Percentiles rank a stretch among this genome's conserved stretches.
Evolutionary conservation across 371 early-diverging fungal genomes (phyloP).

Genomic region (Chytridium lagenaria): DNA sequence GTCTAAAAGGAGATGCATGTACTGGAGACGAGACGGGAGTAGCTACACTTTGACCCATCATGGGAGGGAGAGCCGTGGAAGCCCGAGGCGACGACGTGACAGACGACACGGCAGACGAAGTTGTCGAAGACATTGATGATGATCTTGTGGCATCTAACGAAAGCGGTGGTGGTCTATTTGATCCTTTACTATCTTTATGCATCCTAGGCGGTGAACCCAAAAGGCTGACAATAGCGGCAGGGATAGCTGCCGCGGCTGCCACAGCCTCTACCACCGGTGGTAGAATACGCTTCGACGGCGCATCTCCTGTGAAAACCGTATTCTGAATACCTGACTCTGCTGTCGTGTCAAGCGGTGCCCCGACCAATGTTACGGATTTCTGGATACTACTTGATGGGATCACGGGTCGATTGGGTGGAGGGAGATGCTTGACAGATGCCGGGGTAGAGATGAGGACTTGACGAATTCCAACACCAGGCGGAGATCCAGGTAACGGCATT

Average conservation of each 20-base stretch:
- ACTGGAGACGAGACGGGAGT: no score
- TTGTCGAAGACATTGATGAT: no score
- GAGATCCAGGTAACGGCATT: not conserved
- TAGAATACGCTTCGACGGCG: not conserved
- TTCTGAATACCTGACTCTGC: no score
- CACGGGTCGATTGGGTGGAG: not conserved
- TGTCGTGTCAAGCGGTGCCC: not conserved
- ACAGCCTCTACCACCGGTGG: not conserved
- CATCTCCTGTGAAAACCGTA: no score
- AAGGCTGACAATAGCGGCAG: not conserved
- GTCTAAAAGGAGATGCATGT: no score
- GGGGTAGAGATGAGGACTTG: not conserved
- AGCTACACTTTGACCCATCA: no score
- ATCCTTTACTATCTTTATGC: no score
- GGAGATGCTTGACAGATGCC: slow-evolving; percentile 3
- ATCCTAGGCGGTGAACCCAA: slow-evolving; percentile 2
- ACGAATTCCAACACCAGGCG: slow-evolving; percentile 9
- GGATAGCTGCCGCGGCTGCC: not conserved
- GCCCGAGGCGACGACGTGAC: no score
- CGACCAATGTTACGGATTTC: not conserved
- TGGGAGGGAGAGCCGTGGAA: no score
- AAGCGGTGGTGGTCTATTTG: no score
- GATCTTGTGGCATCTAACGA: no score
- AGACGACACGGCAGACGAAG: no score
- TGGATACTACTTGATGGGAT: not conserved